A percentile compares a stretch with the other conserved stretches of the same genome.
phyloP scores from a whole-genome alignment of 2,329 filamentous ascomycete species.

The Arthrocladium fulminans region DNA sequence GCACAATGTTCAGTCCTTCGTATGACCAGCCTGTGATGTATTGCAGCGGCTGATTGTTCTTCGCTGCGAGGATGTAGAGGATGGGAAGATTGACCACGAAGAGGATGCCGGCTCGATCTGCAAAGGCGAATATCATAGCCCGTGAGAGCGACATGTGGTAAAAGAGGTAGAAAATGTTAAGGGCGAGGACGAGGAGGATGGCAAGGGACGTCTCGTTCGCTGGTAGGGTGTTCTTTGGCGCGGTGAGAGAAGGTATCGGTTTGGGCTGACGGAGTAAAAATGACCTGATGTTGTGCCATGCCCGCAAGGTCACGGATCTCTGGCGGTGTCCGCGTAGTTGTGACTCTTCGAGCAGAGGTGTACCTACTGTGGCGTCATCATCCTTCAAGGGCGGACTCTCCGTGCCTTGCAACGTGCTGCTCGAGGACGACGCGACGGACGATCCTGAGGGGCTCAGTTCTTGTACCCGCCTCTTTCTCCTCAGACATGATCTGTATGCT shows the following conservation, averaged over 20 bases:
- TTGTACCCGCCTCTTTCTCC: background rate
- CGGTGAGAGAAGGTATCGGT: slow-evolving; percentile 48
- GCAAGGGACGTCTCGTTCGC: slow-evolving; percentile 49
- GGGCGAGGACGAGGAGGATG: slow-evolving; percentile 42
- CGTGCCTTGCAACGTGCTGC: slow-evolving; percentile 18
- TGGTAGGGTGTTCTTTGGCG: slow-evolving; percentile 41
- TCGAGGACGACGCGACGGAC: slow-evolving; percentile 14
- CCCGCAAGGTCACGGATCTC: slow-evolving; percentile 8
- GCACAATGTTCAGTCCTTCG: slow-evolving; percentile 57
- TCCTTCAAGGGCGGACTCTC: slow-evolving; percentile 15
- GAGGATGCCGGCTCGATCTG: slow-evolving; percentile 49
- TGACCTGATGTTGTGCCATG: slow-evolving; percentile 11
- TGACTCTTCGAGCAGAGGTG: background rate
- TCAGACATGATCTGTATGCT: background rate
- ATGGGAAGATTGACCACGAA: slow-evolving; percentile 43
- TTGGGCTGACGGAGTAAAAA: slow-evolving; percentile 49
- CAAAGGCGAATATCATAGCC: slow-evolving; percentile 49
- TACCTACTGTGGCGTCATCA: slow-evolving; percentile 3
- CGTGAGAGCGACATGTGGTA: slow-evolving; percentile 42
- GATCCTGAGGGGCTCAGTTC: background rate
- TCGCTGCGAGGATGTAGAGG: slow-evolving; percentile 56
- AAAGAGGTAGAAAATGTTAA: slow-evolving; percentile 52
- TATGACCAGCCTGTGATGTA: slow-evolving; percentile 56
- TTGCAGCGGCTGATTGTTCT: slow-evolving; percentile 53
- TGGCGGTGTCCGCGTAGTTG: slow-evolving; percentile 4